Conservation (phyloP, 805 yeast genomes). For the Ogataea ramenticola region DNA sequence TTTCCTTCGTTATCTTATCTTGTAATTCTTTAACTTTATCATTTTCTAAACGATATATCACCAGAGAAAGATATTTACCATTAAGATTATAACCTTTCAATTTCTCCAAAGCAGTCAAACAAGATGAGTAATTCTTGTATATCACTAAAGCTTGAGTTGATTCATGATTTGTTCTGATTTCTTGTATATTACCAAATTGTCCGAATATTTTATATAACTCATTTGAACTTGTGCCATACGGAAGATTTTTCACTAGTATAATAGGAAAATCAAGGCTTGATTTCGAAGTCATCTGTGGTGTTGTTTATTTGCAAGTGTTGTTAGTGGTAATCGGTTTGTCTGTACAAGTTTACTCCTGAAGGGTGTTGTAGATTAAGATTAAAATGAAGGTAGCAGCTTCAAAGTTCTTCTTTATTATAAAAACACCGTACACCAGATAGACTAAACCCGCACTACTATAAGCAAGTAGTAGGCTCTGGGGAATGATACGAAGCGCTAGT, state of each 20-base stretch:
- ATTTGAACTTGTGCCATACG: conserved; percentile 38
- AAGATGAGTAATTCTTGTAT: conserved; percentile 39
- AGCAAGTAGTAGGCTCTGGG: too few relatives aligned
- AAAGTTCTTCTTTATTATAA: too few relatives aligned
- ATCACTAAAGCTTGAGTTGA: conserved; percentile 45
- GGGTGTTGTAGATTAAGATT: too few relatives aligned
- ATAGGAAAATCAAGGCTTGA: conserved; percentile 24
- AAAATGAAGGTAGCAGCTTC: too few relatives aligned
- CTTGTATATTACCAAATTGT: conserved; percentile 48
- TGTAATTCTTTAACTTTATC: conserved; percentile 17
- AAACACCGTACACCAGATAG: too few relatives aligned
- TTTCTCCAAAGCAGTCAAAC: conserved; percentile 45
- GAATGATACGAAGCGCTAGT: too few relatives aligned
- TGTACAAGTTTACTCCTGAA: too few relatives aligned
- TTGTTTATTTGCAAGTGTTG: neutral
- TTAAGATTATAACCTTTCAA: conserved; percentile 53
- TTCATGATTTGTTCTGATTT: conserved; percentile 38
- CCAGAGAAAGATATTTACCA: conserved; percentile 51
- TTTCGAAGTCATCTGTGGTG: conserved; percentile 3
- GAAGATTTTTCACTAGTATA: conserved; percentile 49
- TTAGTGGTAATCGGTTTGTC: too few relatives aligned
- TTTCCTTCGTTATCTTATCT: conserved; percentile 3
- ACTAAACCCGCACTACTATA: too few relatives aligned
- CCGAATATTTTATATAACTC: conserved; percentile 47
- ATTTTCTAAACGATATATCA: conserved; percentile 38